Evolutionary conservation across 1,284 basidiomycete species (phyloP), one percentile per base, ranked within the genome.

Genomic region (Apiotrichum mycotoxinovorans): DNA sequence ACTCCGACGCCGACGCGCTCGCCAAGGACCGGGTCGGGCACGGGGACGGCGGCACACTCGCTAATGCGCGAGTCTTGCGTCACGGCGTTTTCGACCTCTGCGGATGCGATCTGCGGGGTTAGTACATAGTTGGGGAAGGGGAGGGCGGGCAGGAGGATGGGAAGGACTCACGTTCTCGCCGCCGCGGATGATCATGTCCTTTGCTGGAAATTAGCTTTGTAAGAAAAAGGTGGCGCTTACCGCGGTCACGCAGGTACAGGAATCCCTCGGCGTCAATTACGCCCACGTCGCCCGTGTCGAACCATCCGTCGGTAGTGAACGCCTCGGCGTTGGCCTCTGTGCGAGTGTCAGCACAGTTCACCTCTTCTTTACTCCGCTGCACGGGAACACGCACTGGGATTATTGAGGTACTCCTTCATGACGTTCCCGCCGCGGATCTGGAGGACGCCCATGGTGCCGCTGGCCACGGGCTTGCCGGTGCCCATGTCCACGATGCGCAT

Each of bases 101-200:
- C 57, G 5, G 70, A 71, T 0, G 69, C 53, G 54, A n/a, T n/a
- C n/a, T n/a, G n/a, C n/a, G n/a, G n/a, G n/a, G n/a, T n/a, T n/a
- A n/a, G n/a, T n/a, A n/a, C n/a, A n/a, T n/a, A n/a, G n/a, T n/a
- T n/a, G n/a, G n/a, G n/a, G n/a, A n/a, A n/a, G n/a, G n/a, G n/a
- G n/a, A n/a, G n/a, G n/a, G n/a, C n/a, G n/a, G n/a, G n/a, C n/a
- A n/a, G n/a, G n/a, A n/a, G n/a, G n/a, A n/a, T n/a, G n/a, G n/a
- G n/a, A n/a, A n/a, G n/a, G n/a, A n/a, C n/a, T n/a, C n/a, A 75
- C 72, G 54, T 75, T 73, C 60, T 74, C 72, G 4, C 71, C 71
- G 27, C 71, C 73, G 11, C 71, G 70, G 27, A 71, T 71, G 47
- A 72, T 73, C 33, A 70, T 66, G 55, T 73, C 72, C 48, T 60